Base-by-base conservation (phyloP, 2,329 filamentous ascomycete species). In the Davidsoniella virescens region DNA sequence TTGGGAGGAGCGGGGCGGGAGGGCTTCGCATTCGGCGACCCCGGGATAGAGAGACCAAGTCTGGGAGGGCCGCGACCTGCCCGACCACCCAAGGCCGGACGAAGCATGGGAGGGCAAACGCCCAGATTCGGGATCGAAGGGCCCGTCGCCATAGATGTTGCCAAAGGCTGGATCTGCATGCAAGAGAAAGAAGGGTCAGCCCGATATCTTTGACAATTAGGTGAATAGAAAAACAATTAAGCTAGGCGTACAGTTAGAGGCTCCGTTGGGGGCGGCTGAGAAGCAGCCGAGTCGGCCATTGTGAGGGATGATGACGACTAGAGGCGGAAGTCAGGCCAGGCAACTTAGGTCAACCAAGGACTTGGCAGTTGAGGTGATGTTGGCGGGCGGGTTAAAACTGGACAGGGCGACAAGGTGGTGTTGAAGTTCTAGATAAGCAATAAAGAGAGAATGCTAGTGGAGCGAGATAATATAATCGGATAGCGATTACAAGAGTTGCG, bases 1-100 rank as follows among this genome's bases (percentile, higher is more conserved):
- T 82, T 81, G n/a, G 87, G 87, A 25, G 84, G 77, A 20, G 78
- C 69, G 20, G 85, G 64, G 50, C 65, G 61, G 47, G 92, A 78
- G 2, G 88, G 80, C 64, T 88, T 86, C 55, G 73, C 82, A 66
- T 79, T 90, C 45, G 87, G 85, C 36, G 87, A 94, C 1, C 84
- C 80, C 37, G 90, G 90, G 52, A 96, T 96, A 43, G 88, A 85
- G 51, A 96, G 76, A 42, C 87, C 90, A 52, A 96, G 75, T 59
- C 84, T 80, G 25, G 87, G 87, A 49, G 82, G 72, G 55, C 83
- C 74, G 53, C 73, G 69, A 53, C 77, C 79, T 56, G 72, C 69
- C 58, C 79, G 74, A 56, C 85, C 84, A 38, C 83, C 84, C 51
- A 93, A 80, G 54, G 87, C 86, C 50, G 87, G 84, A 54, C 87